A percentile compares a stretch with the other conserved stretches of the same genome.
phyloP scores from a whole-genome alignment of 768 basidiomycete genomes.

The Calocera cornea region DNA sequence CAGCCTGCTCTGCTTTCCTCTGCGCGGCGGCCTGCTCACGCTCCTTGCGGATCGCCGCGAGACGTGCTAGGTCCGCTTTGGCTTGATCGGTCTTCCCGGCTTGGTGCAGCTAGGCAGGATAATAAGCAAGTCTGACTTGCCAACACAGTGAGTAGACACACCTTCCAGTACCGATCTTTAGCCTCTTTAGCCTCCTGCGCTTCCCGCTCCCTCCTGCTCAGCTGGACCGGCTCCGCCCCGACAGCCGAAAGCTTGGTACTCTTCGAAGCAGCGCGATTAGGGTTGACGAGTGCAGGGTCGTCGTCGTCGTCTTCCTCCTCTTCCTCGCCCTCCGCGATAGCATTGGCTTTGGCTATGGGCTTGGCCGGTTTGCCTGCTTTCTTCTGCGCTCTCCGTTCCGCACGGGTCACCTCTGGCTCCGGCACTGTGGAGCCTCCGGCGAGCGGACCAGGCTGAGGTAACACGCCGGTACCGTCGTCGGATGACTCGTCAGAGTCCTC shows the following conservation, averaged over 20 bases:
- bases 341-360: neutral
- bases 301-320: slow-evolving; percentile 42
- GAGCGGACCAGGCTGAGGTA: slow-evolving; percentile 19
- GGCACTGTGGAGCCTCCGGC: slow-evolving; percentile 18
- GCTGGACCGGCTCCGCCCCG: slow-evolving; percentile 40
- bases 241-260: slow-evolving; percentile 66
- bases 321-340: slow-evolving; percentile 15
- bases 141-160: slow-evolving; percentile 21
- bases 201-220: slow-evolving; percentile 64
- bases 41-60: slow-evolving; percentile 73
- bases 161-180: slow-evolving; percentile 78
- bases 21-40: slow-evolving; percentile 79
- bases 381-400: slow-evolving; percentile 67
- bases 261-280: slow-evolving; percentile 55
- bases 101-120: slow-evolving; percentile 40
- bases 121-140: neutral
- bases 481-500: slow-evolving; percentile 35
- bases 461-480: slow-evolving; percentile 25
- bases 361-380: slow-evolving; percentile 28
- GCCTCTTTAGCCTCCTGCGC: slow-evolving; percentile 86
- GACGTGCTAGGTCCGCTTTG: slow-evolving; percentile 71
- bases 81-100: slow-evolving; percentile 86
- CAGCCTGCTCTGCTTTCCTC: slow-evolving; percentile 67
- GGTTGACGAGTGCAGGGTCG: slow-evolving; percentile 62
- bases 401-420: slow-evolving; percentile 52